Evolutionary conservation across 1,139 yeast species (phyloP).

Genomic region (Hyphopichia burtonii): DNA sequence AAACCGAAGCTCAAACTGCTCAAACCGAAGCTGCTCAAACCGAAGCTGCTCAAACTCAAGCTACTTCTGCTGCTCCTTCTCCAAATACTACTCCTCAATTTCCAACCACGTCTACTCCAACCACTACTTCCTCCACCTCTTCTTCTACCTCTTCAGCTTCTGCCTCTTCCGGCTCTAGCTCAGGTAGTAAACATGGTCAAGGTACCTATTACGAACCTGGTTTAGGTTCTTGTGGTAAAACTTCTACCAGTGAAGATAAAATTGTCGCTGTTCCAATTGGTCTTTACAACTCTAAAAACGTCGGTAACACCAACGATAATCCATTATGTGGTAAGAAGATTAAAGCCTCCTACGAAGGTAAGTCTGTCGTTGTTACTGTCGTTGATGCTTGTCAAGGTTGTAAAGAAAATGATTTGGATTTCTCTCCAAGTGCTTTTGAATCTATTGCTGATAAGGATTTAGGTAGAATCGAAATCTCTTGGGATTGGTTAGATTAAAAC

Average conservation of each 20-base stretch:
- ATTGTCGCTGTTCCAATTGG: conserved; percentile 37
- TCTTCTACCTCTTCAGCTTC: conserved; percentile 17
- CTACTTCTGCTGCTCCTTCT: conserved; percentile 11
- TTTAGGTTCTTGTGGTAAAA: conserved; percentile 61
- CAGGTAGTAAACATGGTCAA: conserved; percentile 38
- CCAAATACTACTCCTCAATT: conserved; percentile 15
- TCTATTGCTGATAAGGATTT: conserved; percentile 36
- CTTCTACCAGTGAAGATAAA: conserved; percentile 45
- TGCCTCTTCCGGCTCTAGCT: conserved; percentile 10
- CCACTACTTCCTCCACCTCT: conserved; percentile 21
- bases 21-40: conserved; percentile 5
- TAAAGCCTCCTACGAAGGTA: conserved; percentile 37
- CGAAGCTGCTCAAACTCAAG: conserved; percentile 5
- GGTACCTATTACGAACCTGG: conserved; percentile 62
- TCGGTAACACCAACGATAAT: conserved; percentile 43
- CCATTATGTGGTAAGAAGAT: conserved; percentile 45
- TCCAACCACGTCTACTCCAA: conserved; percentile 9
- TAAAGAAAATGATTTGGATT: conserved; percentile 36
- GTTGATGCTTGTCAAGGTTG: conserved; percentile 46
- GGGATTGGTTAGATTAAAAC: conserved; percentile 29
- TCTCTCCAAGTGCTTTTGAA: conserved; percentile 44
- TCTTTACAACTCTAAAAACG: conserved; percentile 21
- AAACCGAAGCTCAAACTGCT: conserved; percentile 9
- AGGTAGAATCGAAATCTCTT: conserved; percentile 44
- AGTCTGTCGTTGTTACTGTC: conserved; percentile 43